phyloP scores from a whole-genome alignment of 73 alveolate species.

The Paramecium octaurelia region DNA sequence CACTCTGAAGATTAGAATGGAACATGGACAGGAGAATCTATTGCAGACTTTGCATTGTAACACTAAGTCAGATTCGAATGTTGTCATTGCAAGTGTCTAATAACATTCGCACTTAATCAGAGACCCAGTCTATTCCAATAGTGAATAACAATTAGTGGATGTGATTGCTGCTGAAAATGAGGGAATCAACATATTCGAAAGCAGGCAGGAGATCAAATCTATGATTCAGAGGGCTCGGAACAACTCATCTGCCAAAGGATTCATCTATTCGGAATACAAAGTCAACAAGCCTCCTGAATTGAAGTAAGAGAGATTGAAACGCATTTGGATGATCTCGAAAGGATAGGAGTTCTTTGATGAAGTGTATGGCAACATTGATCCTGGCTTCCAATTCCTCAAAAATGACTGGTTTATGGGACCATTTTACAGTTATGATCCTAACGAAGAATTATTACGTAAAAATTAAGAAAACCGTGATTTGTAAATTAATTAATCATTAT shows the following conservation, averaged over 20 bases:
- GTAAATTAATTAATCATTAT: not conserved
- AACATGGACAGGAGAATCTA: not conserved
- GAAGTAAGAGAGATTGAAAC: constrained; percentile 40
- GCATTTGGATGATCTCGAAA: constrained; percentile 44
- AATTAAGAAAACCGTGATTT: not conserved
- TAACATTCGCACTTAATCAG: not conserved
- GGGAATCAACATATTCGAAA: not conserved
- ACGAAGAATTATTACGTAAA: constrained; percentile 20
- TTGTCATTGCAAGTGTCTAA: not conserved
- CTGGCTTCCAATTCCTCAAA: constrained; percentile 19
- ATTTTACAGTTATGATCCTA: constrained; percentile 46
- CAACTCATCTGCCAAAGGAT: not conserved
- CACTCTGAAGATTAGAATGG: not conserved
- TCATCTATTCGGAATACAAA: not conserved
- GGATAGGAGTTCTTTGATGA: constrained; percentile 51
- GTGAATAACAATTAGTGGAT: not conserved
- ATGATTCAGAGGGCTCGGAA: not conserved
- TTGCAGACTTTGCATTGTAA: constrained; percentile 10
- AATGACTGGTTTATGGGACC: constrained; percentile 67
- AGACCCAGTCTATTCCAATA: not conserved
- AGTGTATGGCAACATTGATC: constrained; percentile 46
- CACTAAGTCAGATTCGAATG: not conserved
- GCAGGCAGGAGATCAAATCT: not conserved
- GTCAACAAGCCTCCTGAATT: not conserved
- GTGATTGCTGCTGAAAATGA: not conserved